A percentile compares a stretch with the other conserved stretches of the same genome.
Conservation (phyloP, 2,329 filamentous ascomycete species). For the Thielaviopsis cerberus region DNA sequence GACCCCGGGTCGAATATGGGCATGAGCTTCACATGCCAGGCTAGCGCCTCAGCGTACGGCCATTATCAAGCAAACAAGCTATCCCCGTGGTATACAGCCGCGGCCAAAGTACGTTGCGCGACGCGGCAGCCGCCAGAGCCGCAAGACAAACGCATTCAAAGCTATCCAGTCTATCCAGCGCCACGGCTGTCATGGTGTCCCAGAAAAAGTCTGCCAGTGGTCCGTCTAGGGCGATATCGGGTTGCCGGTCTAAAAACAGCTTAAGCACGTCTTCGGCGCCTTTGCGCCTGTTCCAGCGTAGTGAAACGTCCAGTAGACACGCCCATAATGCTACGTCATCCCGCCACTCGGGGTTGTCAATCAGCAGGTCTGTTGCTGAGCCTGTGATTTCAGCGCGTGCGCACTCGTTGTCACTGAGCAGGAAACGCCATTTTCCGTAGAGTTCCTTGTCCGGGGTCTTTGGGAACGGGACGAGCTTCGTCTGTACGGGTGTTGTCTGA, state of each 20-base stretch:
- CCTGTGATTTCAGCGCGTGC: conserved; percentile 2
- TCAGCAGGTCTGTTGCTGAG: neutral
- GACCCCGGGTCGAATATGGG: conserved; percentile 25
- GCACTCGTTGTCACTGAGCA: conserved; percentile 6
- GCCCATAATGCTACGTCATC: conserved; percentile 9
- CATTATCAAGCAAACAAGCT: conserved; percentile 23
- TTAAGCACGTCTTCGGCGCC: conserved; percentile 4
- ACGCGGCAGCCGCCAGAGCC: neutral
- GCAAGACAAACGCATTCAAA: neutral
- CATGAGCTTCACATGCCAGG: conserved; percentile 30
- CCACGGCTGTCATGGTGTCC: conserved; percentile 7
- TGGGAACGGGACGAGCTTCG: neutral
- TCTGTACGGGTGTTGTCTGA: neutral
- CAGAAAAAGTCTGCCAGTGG: conserved; percentile 9
- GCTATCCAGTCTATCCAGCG: neutral
- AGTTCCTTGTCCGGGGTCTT: conserved; percentile 1
- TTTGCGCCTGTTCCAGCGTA: conserved; percentile 7
- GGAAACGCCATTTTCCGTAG: conserved; percentile 7
- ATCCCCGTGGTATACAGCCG: conserved; percentile 30
- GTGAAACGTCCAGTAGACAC: conserved; percentile 5
- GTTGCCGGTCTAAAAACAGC: conserved; percentile 3
- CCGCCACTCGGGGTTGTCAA: conserved; percentile 5
- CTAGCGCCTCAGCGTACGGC: conserved; percentile 22
- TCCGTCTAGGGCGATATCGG: conserved; percentile 6
- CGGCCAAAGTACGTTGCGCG: conserved; percentile 24